Evolutionary conservation across 768 basidiomycete species (phyloP).

Genomic region (Agrocybe praecox): DNA sequence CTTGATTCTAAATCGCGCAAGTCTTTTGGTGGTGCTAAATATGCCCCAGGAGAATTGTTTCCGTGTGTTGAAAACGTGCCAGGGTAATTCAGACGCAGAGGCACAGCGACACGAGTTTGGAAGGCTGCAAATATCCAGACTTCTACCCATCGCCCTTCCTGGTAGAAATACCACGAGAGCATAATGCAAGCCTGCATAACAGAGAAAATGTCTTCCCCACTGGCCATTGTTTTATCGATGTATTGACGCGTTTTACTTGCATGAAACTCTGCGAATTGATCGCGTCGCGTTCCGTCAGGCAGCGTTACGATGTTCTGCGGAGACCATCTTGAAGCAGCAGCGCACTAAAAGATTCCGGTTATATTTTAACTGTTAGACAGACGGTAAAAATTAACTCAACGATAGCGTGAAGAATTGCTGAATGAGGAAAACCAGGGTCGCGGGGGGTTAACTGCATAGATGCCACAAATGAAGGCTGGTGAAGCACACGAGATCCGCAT

Average conservation of each 20-base stretch:
- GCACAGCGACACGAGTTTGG: conserved; percentile 80
- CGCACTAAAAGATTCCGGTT: conserved; percentile 52
- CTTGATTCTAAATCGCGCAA: conserved; percentile 75
- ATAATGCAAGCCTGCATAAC: conserved; percentile 88
- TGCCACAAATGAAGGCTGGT: conserved; percentile 77
- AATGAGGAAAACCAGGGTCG: conserved; percentile 85
- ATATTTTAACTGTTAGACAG: conserved; percentile 4
- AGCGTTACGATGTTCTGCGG: conserved; percentile 66
- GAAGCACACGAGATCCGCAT: conserved; percentile 82
- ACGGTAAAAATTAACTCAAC: conserved; percentile 46
- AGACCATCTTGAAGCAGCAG: conserved; percentile 82
- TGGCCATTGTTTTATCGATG: conserved; percentile 90
- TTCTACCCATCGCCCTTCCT: conserved; percentile 89
- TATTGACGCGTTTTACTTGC: conserved; percentile 85
- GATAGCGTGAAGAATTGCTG: conserved; percentile 89
- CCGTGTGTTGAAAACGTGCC: conserved; percentile 78
- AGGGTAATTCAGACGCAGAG: conserved; percentile 82
- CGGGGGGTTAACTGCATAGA: conserved; percentile 80
- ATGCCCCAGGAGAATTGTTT: conserved; percentile 72
- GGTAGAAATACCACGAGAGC: conserved; percentile 90
- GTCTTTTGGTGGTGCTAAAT: conserved; percentile 79
- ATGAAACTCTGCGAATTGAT: conserved; percentile 86
- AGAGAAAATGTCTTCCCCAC: conserved; percentile 82
- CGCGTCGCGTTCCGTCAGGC: conserved; percentile 77
- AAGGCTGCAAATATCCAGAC: conserved; percentile 91